Percentiles rank a stretch among this genome's conserved stretches.
These are phyloP conservation scores for Parsonsia alboflavescens DNA, from an alignment of 257 asterid species.

Conservation along the genomic window DNA sequence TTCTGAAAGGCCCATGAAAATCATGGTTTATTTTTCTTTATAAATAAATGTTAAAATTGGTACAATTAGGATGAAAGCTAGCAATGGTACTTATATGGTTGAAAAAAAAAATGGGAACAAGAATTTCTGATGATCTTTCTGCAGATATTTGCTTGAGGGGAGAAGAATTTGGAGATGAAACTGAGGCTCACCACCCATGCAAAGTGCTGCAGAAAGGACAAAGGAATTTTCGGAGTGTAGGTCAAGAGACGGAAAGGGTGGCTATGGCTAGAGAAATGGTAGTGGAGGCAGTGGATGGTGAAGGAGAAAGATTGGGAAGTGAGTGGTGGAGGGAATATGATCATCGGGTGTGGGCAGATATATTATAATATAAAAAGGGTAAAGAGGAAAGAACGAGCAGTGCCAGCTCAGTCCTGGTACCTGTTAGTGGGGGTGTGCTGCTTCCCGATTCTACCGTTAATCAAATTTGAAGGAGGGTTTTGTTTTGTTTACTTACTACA, in stretches of 20 bases:
- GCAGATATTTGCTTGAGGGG: background rate
- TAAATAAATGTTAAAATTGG: background rate
- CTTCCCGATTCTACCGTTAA: too few species aligned
- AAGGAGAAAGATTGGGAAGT: too few species aligned
- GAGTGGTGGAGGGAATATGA: too few species aligned
- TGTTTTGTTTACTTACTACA: too few species aligned
- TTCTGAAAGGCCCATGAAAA: slow-evolving; percentile 14
- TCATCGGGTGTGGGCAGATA: too few species aligned
- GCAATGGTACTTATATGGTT: background rate
- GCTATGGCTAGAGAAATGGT: too few species aligned
- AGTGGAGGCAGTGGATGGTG: too few species aligned
- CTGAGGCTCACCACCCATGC: slow-evolving; percentile 17
- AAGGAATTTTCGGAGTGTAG: background rate
- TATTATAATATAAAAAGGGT: too few species aligned
- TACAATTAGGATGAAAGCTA: background rate
- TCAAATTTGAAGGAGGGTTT: too few species aligned
- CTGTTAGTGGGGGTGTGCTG: too few species aligned
- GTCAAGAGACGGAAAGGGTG: background rate
- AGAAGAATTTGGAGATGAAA: slow-evolving; percentile 3
- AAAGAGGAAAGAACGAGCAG: too few species aligned
- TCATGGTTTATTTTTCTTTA: background rate
- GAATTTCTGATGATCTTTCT: background rate
- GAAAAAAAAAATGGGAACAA: background rate
- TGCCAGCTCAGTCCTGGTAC: too few species aligned
- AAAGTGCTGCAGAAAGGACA: background rate